A percentile compares a stretch with the other conserved stretches of the same genome.
Conservation (phyloP, 257 asterid species). For the Jasminum sambac region DNA sequence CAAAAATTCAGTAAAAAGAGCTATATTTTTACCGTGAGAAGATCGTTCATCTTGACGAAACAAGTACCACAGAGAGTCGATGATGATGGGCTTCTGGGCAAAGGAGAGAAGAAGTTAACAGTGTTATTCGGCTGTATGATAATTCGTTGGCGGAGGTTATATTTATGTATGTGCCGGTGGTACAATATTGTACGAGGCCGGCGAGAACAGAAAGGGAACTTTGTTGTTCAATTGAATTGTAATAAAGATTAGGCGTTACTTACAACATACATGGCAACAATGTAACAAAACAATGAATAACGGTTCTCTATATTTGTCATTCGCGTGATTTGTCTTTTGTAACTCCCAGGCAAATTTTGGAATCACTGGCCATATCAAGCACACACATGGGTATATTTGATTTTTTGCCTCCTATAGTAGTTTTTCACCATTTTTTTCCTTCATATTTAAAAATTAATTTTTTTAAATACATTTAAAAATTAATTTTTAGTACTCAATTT, state of each 20-base stretch:
- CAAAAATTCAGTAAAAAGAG: neutral
- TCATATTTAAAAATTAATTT: too few species aligned
- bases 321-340: neutral
- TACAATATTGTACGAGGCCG: constrained; percentile 19
- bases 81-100: constrained; percentile 1
- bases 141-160: neutral
- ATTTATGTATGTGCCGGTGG: neutral
- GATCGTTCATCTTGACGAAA: constrained; percentile 55
- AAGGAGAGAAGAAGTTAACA: neutral
- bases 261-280: constrained; percentile 21
- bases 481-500: too few species aligned
- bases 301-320: neutral
- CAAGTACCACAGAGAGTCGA: neutral
- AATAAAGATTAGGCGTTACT: constrained; percentile 27
- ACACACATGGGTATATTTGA: neutral
- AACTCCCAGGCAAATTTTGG: neutral
- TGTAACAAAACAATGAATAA: neutral
- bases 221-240: constrained; percentile 14
- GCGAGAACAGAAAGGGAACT: constrained; percentile 32
- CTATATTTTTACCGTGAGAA: constrained; percentile 54
- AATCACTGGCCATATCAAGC: neutral
- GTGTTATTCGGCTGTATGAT: constrained; percentile 5
- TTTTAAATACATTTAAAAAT: too few species aligned
- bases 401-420: neutral
- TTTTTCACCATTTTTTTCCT: neutral